A percentile compares a stretch with the other conserved stretches of the same genome.
phyloP scores from a whole-genome alignment of 2,329 filamentous ascomycete species.

The Colletotrichum caudatum region DNA sequence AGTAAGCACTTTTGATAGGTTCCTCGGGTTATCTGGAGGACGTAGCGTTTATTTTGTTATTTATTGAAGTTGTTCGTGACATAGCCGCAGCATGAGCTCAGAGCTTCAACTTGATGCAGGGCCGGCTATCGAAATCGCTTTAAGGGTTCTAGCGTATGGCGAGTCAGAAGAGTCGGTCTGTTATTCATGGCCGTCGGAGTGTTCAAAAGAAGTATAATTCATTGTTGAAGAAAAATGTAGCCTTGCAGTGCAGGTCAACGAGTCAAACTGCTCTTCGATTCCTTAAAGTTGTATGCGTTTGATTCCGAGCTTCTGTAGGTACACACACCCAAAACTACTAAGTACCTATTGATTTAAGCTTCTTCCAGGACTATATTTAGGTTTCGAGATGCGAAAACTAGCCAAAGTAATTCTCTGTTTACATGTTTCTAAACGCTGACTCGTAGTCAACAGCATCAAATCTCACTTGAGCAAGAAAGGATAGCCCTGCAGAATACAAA shows the following conservation, averaged over 20 bases:
- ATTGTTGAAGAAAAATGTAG: slow-evolving; percentile 2
- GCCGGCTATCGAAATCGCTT: background rate
- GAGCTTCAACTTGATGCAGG: background rate
- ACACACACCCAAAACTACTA: background rate
- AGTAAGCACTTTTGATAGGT: slow-evolving; percentile 14
- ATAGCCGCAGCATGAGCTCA: background rate
- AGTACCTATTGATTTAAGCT: background rate
- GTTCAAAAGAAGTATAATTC: background rate
- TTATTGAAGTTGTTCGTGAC: slow-evolving; percentile 2
- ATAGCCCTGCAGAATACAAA: background rate
- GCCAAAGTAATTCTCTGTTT: slow-evolving; percentile 17
- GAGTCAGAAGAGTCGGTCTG: background rate
- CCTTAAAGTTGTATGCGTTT: background rate
- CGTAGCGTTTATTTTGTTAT: background rate
- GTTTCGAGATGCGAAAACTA: background rate
- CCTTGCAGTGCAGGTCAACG: background rate
- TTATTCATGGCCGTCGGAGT: background rate
- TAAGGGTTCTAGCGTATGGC: background rate
- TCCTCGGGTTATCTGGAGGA: slow-evolving; percentile 9
- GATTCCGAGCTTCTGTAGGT: background rate
- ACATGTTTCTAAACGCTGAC: slow-evolving; percentile 8
- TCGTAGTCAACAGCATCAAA: background rate
- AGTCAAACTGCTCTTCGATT: slow-evolving; percentile 21
- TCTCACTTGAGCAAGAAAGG: background rate
- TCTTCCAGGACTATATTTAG: background rate